These are phyloP conservation scores for Cladosporium austrohemisphaericum DNA, from an alignment of 2,329 filamentous ascomycete genomes.

Conservation along the genomic window DNA sequence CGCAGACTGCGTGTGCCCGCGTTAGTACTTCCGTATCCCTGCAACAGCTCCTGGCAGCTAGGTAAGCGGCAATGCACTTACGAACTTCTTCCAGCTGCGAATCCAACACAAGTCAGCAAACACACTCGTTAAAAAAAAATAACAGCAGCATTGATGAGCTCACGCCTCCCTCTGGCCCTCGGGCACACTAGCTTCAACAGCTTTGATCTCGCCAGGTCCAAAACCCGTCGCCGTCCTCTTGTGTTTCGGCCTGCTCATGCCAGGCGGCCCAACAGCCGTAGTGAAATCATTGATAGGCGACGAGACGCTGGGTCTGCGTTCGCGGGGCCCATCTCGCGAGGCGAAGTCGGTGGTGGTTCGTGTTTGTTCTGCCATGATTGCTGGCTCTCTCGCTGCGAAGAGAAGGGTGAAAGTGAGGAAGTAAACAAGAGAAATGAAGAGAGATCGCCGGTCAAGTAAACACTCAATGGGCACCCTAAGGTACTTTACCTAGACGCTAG, in stretches of 20 bases:
- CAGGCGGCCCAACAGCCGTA: slow-evolving; percentile 74
- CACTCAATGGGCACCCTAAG: slow-evolving; percentile 1
- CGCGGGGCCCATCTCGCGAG: too few species aligned
- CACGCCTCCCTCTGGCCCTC: slow-evolving; percentile 81
- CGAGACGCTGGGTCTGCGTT: slow-evolving; percentile 76
- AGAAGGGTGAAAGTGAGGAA: background rate
- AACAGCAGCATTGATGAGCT: slow-evolving; percentile 38
- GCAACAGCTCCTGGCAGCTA: background rate
- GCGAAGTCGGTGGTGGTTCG: background rate
- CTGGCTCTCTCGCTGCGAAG: background rate
- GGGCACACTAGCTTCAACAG: slow-evolving; percentile 84
- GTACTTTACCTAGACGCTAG: too few species aligned
- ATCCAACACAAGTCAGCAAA: slow-evolving; percentile 1
- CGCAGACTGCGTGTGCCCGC: slow-evolving; percentile 51
- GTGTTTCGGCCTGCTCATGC: slow-evolving; percentile 89
- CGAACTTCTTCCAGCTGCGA: slow-evolving; percentile 56
- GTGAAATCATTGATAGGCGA: slow-evolving; percentile 83
- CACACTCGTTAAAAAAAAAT: background rate
- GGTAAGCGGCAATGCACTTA: slow-evolving; percentile 38
- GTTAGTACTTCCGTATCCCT: slow-evolving; percentile 15
- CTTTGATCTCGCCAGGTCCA: slow-evolving; percentile 86
- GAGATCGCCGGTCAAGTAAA: slow-evolving; percentile 10
- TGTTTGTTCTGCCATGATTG: slow-evolving; percentile 19
- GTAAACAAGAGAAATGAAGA: background rate
- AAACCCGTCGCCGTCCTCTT: slow-evolving; percentile 96